Evolutionary conservation across 208 protist species (phyloP), one percentile per base, ranked within the genome.

Genomic region (Leishmania amazonensis): DNA sequence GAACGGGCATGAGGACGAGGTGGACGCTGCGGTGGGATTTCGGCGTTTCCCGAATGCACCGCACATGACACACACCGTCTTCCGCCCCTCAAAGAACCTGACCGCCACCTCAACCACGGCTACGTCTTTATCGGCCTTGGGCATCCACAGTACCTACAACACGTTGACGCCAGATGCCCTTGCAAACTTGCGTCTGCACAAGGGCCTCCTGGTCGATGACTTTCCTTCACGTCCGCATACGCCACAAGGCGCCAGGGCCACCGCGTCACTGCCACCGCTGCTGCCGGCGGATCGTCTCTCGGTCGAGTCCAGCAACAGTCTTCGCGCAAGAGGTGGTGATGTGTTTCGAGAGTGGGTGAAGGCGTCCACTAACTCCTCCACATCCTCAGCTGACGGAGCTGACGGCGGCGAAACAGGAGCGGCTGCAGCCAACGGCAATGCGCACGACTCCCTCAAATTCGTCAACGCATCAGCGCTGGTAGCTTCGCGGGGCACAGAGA

Each of bases 11-110:
- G 88, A 85, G 21, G 81, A 80, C 45, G 85, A 88, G 21, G 79
- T 80, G 9, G 88, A 94, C 62, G 94, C 91, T 9, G 42, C 83
- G 1, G 68, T 81, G 21, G 89, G 89, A 17, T 94, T 94, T 75
- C 80, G 88, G 3, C 79, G 85, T 19, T 94, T 97, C 67, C 83
- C 78, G 7, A 87, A 87, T 19, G 81, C 92, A 0, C 54, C 64
- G 24, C 90, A 97, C 85, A 95, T 95, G 88, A 92, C 78, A 57
- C 87, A 87, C 49, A 89, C 87, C 42, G 85, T 95, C 15, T 97
- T 97, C 64, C 83, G 85, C 24, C 87, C 89, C 5, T 78, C 72
- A 45, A 60, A 88, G 82, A 42, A 38, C 75, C 13, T 38, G 19
- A 40, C 15, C n/a, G 24, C 40, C 51, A 45, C 65, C 45, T 65